Percentiles rank a stretch among this genome's conserved stretches.
Conservation (phyloP, 2,329 filamentous ascomycete species). For the Coniochaeta sp. region DNA sequence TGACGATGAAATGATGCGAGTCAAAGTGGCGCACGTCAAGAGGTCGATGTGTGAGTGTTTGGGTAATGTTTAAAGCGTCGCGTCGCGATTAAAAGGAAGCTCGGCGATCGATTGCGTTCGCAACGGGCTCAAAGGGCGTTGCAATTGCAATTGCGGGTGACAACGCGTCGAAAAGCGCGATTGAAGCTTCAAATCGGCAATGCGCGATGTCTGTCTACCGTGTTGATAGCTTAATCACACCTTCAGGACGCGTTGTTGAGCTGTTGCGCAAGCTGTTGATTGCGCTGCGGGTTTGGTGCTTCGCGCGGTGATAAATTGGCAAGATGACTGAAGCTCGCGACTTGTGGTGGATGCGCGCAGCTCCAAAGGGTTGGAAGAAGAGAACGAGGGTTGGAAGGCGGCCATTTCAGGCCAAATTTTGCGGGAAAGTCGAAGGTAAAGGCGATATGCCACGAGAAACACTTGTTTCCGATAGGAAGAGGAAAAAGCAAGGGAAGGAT, state of each 20-base stretch:
- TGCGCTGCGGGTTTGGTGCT: background rate
- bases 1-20: background rate
- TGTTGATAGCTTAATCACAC: conserved; percentile 11
- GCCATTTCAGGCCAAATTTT: background rate
- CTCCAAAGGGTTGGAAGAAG: background rate
- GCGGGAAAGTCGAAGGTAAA: background rate
- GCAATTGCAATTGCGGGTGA: conserved; percentile 31
- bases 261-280: conserved; percentile 6
- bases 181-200: conserved; percentile 25
- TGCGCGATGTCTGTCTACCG: conserved; percentile 25
- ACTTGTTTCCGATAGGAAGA: conserved; percentile 1
- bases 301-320: background rate
- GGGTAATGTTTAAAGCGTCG: background rate
- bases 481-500: conserved; percentile 3
- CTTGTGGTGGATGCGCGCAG: conserved; percentile 1
- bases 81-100: background rate
- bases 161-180: conserved; percentile 20
- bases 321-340: background rate
- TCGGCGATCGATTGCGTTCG: background rate
- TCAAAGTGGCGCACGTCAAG: background rate
- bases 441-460: background rate
- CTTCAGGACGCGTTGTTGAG: conserved; percentile 5
- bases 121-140: conserved; percentile 10
- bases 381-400: background rate
- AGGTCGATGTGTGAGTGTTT: background rate